Evolutionary conservation across 495 filamentous ascomycete genomes (phyloP).

Genomic region (Annulohypoxylon maeteangense): DNA sequence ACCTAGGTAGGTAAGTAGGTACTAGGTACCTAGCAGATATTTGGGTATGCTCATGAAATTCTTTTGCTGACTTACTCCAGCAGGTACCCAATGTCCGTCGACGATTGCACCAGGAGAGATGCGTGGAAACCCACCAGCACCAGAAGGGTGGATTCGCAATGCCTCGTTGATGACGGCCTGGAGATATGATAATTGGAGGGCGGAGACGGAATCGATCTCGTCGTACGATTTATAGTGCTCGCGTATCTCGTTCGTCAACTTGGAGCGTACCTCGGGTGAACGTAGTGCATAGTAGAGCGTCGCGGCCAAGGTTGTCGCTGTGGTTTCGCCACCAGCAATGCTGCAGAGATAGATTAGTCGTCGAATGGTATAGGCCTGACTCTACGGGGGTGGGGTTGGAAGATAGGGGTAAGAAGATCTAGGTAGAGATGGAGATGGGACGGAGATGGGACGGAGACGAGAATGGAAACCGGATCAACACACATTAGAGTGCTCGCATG

Average conservation of each 20-base stretch:
- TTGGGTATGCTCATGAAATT: not conserved
- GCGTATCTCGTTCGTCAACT: conserved; percentile 56
- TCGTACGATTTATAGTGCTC: conserved; percentile 47
- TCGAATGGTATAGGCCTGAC: no score
- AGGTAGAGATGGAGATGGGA: not conserved
- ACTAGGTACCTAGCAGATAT: no score
- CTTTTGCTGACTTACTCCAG: conserved; percentile 47
- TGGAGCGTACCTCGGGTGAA: conserved; percentile 42
- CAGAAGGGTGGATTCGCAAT: conserved; percentile 51
- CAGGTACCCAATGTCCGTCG: conserved; percentile 46
- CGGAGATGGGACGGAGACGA: no score
- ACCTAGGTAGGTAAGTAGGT: no score
- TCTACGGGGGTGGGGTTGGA: no score
- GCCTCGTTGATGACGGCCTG: conserved; percentile 58
- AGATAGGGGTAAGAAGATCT: no score
- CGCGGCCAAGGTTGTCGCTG: conserved; percentile 54
- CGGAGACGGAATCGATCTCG: conserved; percentile 47
- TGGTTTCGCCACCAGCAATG: conserved; percentile 62
- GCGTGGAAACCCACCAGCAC: conserved; percentile 43
- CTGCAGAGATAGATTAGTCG: not conserved
- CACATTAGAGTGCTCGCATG: conserved; percentile 25
- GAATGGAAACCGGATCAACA: no score
- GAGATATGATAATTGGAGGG: conserved; percentile 50
- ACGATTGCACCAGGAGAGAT: conserved; percentile 46
- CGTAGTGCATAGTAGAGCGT: conserved; percentile 51